Conservation (phyloP, 169 alveolate genomes). For the Theileria equi region DNA sequence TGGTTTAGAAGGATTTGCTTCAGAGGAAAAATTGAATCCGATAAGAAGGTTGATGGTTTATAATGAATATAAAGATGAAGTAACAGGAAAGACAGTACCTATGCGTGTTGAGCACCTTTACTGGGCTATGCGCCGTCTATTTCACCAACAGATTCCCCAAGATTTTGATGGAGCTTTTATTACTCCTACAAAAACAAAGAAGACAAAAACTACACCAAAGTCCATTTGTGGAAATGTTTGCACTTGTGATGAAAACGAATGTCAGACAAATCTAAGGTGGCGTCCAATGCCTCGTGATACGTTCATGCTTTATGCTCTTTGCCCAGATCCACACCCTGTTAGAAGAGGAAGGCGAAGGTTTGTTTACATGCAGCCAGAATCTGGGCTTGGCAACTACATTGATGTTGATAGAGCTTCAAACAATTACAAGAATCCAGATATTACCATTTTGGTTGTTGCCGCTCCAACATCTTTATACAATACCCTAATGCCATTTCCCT, state of each 20-base stretch:
- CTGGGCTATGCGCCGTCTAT: conserved; percentile 57
- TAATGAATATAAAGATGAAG: conserved; percentile 25
- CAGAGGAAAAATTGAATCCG: conserved; percentile 60
- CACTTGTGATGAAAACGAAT: conserved; percentile 48
- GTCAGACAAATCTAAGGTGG: conserved; percentile 61
- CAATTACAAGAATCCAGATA: conserved; percentile 62
- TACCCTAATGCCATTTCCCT: conserved; percentile 65
- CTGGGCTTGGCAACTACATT: conserved; percentile 58
- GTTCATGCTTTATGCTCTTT: conserved; percentile 72
- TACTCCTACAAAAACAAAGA: conserved; percentile 26
- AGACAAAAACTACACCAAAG: conserved; percentile 38
- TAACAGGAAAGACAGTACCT: conserved; percentile 28
- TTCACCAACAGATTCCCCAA: conserved; percentile 34
- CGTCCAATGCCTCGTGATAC: conserved; percentile 73
- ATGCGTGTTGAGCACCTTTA: conserved; percentile 57
- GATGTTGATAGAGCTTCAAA: conserved; percentile 65
- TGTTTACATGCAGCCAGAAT: conserved; percentile 74
- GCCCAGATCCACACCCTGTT: conserved; percentile 76
- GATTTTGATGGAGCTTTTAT: conserved; percentile 29
- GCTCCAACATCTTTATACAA: conserved; percentile 55
- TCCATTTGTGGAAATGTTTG: conserved; percentile 57
- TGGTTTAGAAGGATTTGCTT: conserved; percentile 62
- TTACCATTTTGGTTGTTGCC: conserved; percentile 58
- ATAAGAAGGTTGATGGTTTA: conserved; percentile 45
- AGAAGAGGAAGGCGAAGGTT: conserved; percentile 72